A percentile compares a stretch with the other conserved stretches of the same genome.
Evolutionary conservation across 2,329 filamentous ascomycete genomes (phyloP).

Genomic region (Claviceps sp.): DNA sequence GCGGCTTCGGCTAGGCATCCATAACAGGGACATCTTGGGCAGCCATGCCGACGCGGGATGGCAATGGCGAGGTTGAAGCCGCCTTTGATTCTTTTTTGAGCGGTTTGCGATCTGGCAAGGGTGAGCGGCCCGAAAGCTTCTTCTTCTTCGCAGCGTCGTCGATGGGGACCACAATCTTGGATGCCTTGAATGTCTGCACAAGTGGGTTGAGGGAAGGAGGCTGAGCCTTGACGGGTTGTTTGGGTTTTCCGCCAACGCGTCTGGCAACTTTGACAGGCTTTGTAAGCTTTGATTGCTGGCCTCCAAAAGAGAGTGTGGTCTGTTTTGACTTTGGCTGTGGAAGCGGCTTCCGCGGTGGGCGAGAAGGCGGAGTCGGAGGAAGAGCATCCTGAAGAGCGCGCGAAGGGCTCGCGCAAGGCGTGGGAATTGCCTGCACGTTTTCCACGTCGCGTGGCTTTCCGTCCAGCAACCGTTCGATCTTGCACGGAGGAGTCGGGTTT

Average conservation of each 20-base stretch:
- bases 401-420: conserved; percentile 45
- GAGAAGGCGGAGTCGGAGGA: conserved; percentile 27
- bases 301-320: conserved; percentile 33
- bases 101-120: conserved; percentile 3
- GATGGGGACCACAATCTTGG: conserved; percentile 21
- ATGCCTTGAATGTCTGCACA: conserved; percentile 30
- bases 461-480: conserved; percentile 13
- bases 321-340: conserved; percentile 38
- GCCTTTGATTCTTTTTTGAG: background rate
- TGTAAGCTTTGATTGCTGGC: conserved; percentile 9
- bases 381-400: conserved; percentile 9
- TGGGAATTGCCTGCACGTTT: conserved; percentile 38
- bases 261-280: conserved; percentile 14
- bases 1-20: conserved; percentile 4
- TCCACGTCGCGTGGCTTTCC: conserved; percentile 27
- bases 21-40: conserved; percentile 7
- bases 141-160: conserved; percentile 9
- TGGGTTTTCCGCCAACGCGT: conserved; percentile 20
- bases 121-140: conserved; percentile 7
- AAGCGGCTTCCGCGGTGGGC: conserved; percentile 26
- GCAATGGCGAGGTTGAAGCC: background rate
- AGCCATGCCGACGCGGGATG: background rate
- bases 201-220: conserved; percentile 24
- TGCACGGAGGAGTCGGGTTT: conserved; percentile 14
- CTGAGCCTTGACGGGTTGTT: conserved; percentile 22